Percentiles rank a stretch among this genome's conserved stretches.
Conservation (phyloP, 371 early-diverging fungal genomes). For the Apophysomyces ossiformis region DNA sequence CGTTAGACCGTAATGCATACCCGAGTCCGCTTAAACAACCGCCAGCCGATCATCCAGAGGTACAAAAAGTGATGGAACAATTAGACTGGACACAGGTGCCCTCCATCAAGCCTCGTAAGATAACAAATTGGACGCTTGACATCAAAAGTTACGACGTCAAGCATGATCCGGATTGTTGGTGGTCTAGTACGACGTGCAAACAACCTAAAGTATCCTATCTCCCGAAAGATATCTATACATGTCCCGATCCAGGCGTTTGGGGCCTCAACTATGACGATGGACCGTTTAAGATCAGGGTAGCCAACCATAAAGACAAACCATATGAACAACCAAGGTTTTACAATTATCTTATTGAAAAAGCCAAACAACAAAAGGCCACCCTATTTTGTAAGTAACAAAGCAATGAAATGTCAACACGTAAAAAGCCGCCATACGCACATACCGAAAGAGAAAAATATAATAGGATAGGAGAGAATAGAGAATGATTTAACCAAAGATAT, state of each 20-base stretch:
- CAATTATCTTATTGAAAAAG: constrained; percentile 35
- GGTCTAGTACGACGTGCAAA: constrained; percentile 34
- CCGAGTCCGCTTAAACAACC: constrained; percentile 36
- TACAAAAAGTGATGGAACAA: constrained; percentile 46
- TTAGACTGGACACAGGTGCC: constrained; percentile 58
- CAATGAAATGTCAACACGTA: background rate
- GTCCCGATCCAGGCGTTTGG: constrained; percentile 35
- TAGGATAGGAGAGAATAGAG: background rate
- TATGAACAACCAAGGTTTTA: constrained; percentile 47
- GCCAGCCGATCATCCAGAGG: constrained; percentile 45
- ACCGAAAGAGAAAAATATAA: background rate
- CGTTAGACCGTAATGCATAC: constrained; percentile 27
- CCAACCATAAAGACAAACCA: constrained; percentile 17
- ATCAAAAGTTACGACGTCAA: constrained; percentile 19
- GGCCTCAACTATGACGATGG: constrained; percentile 42
- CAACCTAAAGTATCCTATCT: constrained; percentile 27
- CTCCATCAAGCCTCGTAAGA: constrained; percentile 25
- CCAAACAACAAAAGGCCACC: constrained; percentile 40
- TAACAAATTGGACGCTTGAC: constrained; percentile 34
- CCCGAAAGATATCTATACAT: constrained; percentile 35
- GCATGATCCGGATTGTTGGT: constrained; percentile 37
- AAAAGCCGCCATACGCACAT: no score
- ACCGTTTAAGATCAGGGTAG: constrained; percentile 19
- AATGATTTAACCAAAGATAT: background rate
- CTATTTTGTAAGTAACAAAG: constrained; percentile 25